phyloP scores from a whole-genome alignment of 2,329 filamentous ascomycete genomes.

The Colletotrichum sojae region DNA sequence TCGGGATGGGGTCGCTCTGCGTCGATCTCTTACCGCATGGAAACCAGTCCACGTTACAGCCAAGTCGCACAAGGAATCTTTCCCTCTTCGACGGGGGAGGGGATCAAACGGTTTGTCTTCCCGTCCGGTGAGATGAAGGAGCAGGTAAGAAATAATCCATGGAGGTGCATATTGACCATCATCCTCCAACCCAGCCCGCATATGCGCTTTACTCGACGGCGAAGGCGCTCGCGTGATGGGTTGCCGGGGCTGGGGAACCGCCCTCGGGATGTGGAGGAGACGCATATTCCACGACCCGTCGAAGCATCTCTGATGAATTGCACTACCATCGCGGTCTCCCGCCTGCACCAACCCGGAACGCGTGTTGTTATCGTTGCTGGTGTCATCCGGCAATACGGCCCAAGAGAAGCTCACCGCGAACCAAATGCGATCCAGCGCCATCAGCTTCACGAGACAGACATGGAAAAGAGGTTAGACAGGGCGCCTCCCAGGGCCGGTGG shows the following conservation, averaged over 20 bases:
- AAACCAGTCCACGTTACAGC: conserved; percentile 28
- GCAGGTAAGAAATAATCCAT: too few species aligned
- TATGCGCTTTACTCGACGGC: not conserved
- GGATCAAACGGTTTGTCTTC: too few species aligned
- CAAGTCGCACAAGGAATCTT: conserved; percentile 11
- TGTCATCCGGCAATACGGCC: too few species aligned
- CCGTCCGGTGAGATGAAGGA: too few species aligned
- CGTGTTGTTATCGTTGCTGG: too few species aligned
- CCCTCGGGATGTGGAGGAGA: conserved; percentile 26
- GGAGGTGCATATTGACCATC: too few species aligned
- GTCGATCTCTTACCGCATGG: conserved; percentile 8
- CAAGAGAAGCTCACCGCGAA: not conserved
- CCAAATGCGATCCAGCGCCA: not conserved
- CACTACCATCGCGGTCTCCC: too few species aligned
- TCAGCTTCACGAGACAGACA: not conserved
- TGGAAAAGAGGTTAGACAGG: conserved; percentile 12
- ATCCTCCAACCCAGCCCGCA: too few species aligned
- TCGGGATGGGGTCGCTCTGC: conserved; percentile 13
- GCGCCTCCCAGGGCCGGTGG: conserved; percentile 8
- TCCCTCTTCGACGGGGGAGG: too few species aligned
- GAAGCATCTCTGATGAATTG: not conserved
- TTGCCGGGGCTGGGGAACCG: conserved; percentile 18
- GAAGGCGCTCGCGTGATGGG: conserved; percentile 27
- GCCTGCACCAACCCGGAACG: too few species aligned
- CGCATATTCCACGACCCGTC: conserved; percentile 10